A percentile compares a stretch with the other conserved stretches of the same genome.
Evolutionary conservation across 2,329 filamentous ascomycete genomes (phyloP).

Genomic region (Apiospora saccharicola): DNA sequence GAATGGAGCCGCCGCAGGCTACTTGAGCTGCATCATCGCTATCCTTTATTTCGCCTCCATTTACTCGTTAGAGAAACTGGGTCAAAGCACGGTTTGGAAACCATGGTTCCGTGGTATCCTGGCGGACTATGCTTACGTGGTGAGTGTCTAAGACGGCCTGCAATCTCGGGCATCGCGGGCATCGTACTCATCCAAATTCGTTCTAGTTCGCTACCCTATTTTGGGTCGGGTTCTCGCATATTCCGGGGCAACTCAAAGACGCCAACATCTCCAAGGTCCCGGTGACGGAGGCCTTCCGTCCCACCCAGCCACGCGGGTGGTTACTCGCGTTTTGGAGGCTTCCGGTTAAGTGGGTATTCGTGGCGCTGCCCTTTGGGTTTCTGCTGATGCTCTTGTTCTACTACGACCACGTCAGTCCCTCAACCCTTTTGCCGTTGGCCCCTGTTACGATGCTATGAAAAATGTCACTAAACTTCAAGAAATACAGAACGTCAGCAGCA

Average conservation of each 20-base stretch:
- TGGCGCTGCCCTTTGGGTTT: slow-evolving; percentile 60
- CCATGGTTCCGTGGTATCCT: slow-evolving; percentile 54
- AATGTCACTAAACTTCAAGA: no score
- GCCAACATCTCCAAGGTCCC: slow-evolving; percentile 51
- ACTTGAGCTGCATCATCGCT: slow-evolving; percentile 45
- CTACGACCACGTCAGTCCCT: slow-evolving; percentile 56
- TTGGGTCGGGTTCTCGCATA: slow-evolving; percentile 62
- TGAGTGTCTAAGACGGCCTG: slow-evolving; percentile 37
- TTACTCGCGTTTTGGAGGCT: slow-evolving; percentile 62
- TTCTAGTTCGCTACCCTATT: slow-evolving; percentile 58
- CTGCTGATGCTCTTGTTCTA: slow-evolving; percentile 62
- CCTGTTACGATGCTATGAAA: no score
- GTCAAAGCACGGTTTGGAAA: slow-evolving; percentile 51
- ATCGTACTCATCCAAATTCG: no score
- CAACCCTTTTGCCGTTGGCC: no score
- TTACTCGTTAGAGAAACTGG: slow-evolving; percentile 57
- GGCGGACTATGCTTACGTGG: slow-evolving; percentile 60
- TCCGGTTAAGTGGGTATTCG: slow-evolving; percentile 59
- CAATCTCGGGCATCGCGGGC: no score
- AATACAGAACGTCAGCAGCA: slow-evolving; percentile 61
- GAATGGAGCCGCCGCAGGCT: slow-evolving; percentile 51
- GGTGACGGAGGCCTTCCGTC: slow-evolving; percentile 53
- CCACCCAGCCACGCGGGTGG: slow-evolving; percentile 54
- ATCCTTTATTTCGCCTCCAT: slow-evolving; percentile 56
- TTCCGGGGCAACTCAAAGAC: slow-evolving; percentile 53